Evolutionary conservation across 2,329 filamentous ascomycete genomes (phyloP).

Genomic region (Fusarium coicis): DNA sequence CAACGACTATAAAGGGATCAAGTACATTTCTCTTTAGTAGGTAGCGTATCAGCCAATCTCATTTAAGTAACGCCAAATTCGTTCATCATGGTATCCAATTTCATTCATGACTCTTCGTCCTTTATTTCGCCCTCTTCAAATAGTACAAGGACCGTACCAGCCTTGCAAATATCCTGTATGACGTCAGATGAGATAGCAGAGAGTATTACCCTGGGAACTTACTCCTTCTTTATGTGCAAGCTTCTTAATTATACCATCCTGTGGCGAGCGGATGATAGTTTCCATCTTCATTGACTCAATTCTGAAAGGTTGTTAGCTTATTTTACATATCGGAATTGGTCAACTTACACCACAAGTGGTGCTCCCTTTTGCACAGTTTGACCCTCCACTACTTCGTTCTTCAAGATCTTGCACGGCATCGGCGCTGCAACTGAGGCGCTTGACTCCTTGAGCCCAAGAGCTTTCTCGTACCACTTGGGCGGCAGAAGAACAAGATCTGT

Average conservation of each 20-base stretch:
- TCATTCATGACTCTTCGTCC: slow-evolving; percentile 40
- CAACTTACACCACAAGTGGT: slow-evolving; percentile 80
- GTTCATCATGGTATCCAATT: slow-evolving; percentile 14
- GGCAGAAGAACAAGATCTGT: slow-evolving; percentile 66
- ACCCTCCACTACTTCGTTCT: slow-evolving; percentile 87
- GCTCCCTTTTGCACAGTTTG: slow-evolving; percentile 86
- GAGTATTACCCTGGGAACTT: slow-evolving; percentile 49
- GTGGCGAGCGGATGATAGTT: slow-evolving; percentile 82
- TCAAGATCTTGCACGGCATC: slow-evolving; percentile 97
- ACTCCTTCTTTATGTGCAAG: slow-evolving; percentile 80
- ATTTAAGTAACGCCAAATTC: slow-evolving; percentile 26
- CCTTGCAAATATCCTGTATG: slow-evolving; percentile 78
- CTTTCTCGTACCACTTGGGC: slow-evolving; percentile 88
- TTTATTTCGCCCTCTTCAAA: slow-evolving; percentile 67
- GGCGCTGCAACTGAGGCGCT: slow-evolving; percentile 88
- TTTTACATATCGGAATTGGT: slow-evolving; percentile 28
- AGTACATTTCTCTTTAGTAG: slow-evolving; percentile 12
- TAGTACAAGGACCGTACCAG: slow-evolving; percentile 77
- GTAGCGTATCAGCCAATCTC: slow-evolving; percentile 27
- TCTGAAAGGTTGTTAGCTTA: slow-evolving; percentile 51
- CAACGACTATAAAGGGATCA: neutral
- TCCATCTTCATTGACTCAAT: slow-evolving; percentile 95
- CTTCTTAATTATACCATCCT: slow-evolving; percentile 76
- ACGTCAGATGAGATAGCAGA: slow-evolving; percentile 25
- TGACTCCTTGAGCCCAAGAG: slow-evolving; percentile 82